Conservation (phyloP, 257 asterid genomes). For the Coffea eugenioides region DNA sequence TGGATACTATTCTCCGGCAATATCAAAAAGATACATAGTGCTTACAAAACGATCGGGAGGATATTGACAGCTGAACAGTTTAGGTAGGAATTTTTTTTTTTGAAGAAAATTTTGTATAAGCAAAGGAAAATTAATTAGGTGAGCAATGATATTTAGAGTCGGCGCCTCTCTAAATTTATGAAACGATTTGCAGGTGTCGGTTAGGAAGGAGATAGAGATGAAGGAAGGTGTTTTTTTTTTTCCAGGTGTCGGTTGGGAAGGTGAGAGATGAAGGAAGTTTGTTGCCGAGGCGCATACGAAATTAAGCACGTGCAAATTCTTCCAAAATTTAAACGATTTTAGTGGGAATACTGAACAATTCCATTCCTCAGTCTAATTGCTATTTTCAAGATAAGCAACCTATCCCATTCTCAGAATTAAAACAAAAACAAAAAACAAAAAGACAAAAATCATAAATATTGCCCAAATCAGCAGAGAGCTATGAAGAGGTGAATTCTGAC, state of each 20-base stretch:
- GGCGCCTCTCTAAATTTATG: background rate
- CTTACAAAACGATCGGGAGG: background rate
- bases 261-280: background rate
- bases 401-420: background rate
- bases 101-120: background rate
- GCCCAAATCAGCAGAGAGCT: background rate
- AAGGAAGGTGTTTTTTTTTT: too few relatives aligned
- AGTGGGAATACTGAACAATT: background rate
- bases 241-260: background rate
- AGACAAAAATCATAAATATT: too few relatives aligned
- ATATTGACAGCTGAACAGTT: background rate
- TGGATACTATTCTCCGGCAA: too few relatives aligned
- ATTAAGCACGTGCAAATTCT: constrained; percentile 6
- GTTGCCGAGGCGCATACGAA: background rate
- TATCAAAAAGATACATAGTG: too few relatives aligned
- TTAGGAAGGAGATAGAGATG: background rate
- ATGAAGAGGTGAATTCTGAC: too few relatives aligned
- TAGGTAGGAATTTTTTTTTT: too few relatives aligned
- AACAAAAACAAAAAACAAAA: background rate
- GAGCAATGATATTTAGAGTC: background rate
- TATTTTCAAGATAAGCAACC: background rate
- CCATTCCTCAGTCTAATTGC: background rate
- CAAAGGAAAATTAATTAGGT: constrained; percentile 12
- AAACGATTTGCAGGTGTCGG: background rate
- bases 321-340: background rate